These are phyloP conservation scores for Torrubiella hemipterigena DNA, from an alignment of 2,329 filamentous ascomycete genomes.

Conservation along the genomic window DNA sequence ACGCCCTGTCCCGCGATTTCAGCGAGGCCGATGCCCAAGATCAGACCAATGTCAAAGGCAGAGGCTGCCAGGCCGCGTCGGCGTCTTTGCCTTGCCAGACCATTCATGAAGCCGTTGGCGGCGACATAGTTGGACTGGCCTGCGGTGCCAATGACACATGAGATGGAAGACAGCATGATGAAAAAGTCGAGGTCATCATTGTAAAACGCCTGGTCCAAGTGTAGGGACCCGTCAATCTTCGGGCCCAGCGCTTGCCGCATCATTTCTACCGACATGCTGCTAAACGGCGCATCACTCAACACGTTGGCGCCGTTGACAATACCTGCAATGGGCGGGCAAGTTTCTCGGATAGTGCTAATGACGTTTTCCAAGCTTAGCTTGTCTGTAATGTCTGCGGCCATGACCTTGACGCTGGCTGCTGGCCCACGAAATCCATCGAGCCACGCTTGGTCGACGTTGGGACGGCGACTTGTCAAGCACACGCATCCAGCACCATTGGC, in stretches of 20 bases:
- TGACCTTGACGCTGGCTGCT: too few relatives aligned
- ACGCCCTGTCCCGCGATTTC: too few relatives aligned
- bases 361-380: constrained; percentile 3
- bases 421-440: too few relatives aligned
- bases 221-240: constrained; percentile 5
- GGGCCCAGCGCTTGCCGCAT: constrained; percentile 3
- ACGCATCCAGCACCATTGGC: constrained; percentile 5
- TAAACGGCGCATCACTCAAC: constrained; percentile 15
- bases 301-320: constrained; percentile 26
- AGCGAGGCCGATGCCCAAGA: constrained; percentile 23
- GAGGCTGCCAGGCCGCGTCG: constrained; percentile 23
- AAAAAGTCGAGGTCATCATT: constrained; percentile 6
- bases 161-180: constrained; percentile 6
- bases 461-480: constrained; percentile 4
- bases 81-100: constrained; percentile 22
- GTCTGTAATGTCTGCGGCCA: constrained; percentile 12
- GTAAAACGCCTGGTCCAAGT: constrained; percentile 5
- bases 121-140: constrained; percentile 8
- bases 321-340: constrained; percentile 21
- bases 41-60: constrained; percentile 22
- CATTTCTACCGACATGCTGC: constrained; percentile 7
- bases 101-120: constrained; percentile 17
- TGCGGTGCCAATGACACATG: constrained; percentile 2
- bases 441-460: constrained; percentile 6
- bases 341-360: constrained; percentile 11